Base-by-base conservation (phyloP, 2,329 filamentous ascomycete species). In the Aureobasidium vineae region DNA sequence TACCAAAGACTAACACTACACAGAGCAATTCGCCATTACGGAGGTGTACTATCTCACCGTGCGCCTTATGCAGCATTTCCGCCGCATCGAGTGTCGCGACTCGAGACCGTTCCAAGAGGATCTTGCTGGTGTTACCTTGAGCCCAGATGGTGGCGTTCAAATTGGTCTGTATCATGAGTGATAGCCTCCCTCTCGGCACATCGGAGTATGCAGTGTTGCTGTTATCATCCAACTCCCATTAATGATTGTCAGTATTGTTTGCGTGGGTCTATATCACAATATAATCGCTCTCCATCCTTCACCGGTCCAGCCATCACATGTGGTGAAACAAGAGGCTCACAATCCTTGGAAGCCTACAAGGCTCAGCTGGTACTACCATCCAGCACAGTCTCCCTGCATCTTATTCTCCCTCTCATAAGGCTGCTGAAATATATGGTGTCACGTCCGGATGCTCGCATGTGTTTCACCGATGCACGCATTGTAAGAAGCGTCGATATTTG, bases 31-130 rank as follows among this genome's bases (percentile, higher is more conserved):
- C 31, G 63, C 63, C 8, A 40, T 66, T 3, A 45, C 57, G 16
- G 66, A 68, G 19, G 59, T 53, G 15, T 66, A 60, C 49, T 65
- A 68, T 16, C 36, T 66, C 13, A 68, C 63, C 15, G 50, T 68
- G 6, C 56, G 66, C 21, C 50, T 63, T 7, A 63, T 68, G 47
- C 63, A 65, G 28, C 63, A 65, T n/a, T 65, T 65, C 43, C 64
- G 56, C 3, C 43, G 64, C 19, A 66, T 66, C 6, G 64, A 66
- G 26, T 43, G 53, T 36, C 64, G 64, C 31, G 64, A 66, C 16
- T 21, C 26, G 16, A 45, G 16, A 11, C 43, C 53, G 5, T 66
- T 57, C 19, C 13, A 3, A 3, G 64, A 66, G 47, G 60, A 66
- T 15, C 21, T 66, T 11, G 31, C 64, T 26, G 53, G 59, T 31